These are phyloP conservation scores for Claviceps paspali DNA, from an alignment of 2,329 filamentous ascomycete genomes.

Conservation along the genomic window DNA sequence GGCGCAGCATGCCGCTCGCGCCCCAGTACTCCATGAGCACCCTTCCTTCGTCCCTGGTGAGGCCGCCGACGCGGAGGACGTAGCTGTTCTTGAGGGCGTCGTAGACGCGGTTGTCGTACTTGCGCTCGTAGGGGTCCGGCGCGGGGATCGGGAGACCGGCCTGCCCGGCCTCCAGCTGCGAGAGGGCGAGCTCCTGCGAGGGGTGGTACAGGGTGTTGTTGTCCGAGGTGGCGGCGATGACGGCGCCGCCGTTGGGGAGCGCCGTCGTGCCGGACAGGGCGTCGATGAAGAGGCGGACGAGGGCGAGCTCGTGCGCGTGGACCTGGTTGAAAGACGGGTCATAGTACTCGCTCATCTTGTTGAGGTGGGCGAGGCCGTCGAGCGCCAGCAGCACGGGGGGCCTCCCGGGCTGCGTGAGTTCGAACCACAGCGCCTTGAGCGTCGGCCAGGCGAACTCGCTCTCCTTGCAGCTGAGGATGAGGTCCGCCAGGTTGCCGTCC, in stretches of 20 bases:
- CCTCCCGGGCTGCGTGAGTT: slow-evolving; percentile 44
- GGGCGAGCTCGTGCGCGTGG: slow-evolving; percentile 70
- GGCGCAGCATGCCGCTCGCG: slow-evolving; percentile 62
- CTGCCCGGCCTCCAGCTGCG: slow-evolving; percentile 33
- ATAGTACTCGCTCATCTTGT: slow-evolving; percentile 64
- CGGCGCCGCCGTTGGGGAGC: slow-evolving; percentile 59
- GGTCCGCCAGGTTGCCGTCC: slow-evolving; percentile 48
- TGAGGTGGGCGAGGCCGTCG: slow-evolving; percentile 70
- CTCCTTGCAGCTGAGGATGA: slow-evolving; percentile 58
- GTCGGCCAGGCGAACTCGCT: slow-evolving; percentile 65
- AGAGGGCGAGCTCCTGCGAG: slow-evolving; percentile 54
- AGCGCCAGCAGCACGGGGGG: slow-evolving; percentile 55
- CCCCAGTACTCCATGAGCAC: slow-evolving; percentile 89
- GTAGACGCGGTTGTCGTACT: slow-evolving; percentile 43
- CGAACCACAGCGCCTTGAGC: slow-evolving; percentile 67
- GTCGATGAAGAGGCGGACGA: slow-evolving; percentile 61
- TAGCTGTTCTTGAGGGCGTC: slow-evolving; percentile 33
- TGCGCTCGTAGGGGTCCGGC: slow-evolving; percentile 37
- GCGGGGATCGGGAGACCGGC: slow-evolving; percentile 21
- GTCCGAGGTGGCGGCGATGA: slow-evolving; percentile 59
- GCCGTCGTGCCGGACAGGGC: slow-evolving; percentile 45
- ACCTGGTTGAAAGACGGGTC: slow-evolving; percentile 55
- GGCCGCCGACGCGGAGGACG: slow-evolving; percentile 45
- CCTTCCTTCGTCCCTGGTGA: slow-evolving; percentile 61
- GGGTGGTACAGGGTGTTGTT: slow-evolving; percentile 52